phyloP scores from a whole-genome alignment of 805 yeast species.

The Torulaspora gathmanii region DNA sequence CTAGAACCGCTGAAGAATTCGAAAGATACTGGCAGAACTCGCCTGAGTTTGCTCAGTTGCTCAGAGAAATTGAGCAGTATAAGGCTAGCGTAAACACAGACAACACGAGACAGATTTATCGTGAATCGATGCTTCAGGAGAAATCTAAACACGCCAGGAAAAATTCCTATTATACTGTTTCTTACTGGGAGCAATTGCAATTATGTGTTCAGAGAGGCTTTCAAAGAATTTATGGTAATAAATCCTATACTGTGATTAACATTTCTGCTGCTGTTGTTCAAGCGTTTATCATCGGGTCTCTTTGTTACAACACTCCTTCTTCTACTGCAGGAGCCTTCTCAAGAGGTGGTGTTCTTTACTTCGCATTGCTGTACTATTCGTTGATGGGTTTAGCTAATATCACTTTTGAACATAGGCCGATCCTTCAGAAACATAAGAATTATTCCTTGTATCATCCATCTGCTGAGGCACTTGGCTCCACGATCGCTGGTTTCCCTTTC shows the following conservation, averaged over 20 bases:
- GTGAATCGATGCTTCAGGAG: slow-evolving; percentile 29
- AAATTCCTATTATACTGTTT: slow-evolving; percentile 28
- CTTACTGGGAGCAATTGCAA: slow-evolving; percentile 43
- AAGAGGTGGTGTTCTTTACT: slow-evolving; percentile 60
- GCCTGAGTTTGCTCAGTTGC: slow-evolving; percentile 36
- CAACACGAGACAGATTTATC: slow-evolving; percentile 36
- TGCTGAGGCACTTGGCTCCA: slow-evolving; percentile 62
- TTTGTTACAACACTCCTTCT: slow-evolving; percentile 50
- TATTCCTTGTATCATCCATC: slow-evolving; percentile 72
- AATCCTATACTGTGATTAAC: slow-evolving; percentile 41
- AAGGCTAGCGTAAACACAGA: slow-evolving; percentile 30
- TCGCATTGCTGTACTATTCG: slow-evolving; percentile 50
- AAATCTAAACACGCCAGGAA: slow-evolving; percentile 25
- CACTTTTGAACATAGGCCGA: slow-evolving; percentile 49
- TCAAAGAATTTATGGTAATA: slow-evolving; percentile 55
- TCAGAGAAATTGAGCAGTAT: slow-evolving; percentile 41
- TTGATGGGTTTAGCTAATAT: slow-evolving; percentile 48
- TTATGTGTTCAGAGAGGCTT: slow-evolving; percentile 48
- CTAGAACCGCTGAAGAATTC: slow-evolving; percentile 54
- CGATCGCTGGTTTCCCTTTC: slow-evolving; percentile 59
- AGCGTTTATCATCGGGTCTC: slow-evolving; percentile 59
- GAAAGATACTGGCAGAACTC: slow-evolving; percentile 43
- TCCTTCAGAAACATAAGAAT: slow-evolving; percentile 64
- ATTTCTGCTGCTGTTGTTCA: slow-evolving; percentile 41
- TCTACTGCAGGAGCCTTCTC: slow-evolving; percentile 55